Conservation (phyloP, 2,329 filamentous ascomycete species). For the Didymella lethalis region DNA sequence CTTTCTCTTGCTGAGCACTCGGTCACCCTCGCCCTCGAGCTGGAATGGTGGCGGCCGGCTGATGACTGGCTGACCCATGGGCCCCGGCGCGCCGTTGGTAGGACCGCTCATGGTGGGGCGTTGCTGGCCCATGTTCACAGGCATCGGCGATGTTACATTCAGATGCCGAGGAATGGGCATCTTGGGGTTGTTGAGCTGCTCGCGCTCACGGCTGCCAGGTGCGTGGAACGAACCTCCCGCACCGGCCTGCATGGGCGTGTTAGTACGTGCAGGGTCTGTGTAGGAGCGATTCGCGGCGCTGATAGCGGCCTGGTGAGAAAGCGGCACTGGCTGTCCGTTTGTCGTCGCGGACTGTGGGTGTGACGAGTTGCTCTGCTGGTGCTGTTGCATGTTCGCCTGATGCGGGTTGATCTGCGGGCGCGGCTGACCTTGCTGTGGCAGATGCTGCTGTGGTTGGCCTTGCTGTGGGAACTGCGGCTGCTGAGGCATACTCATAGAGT, state of each 20-base stretch:
- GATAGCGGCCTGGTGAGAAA: slow-evolving; percentile 57
- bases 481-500: slow-evolving; percentile 40
- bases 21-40: slow-evolving; percentile 89
- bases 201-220: slow-evolving; percentile 47
- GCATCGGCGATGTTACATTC: slow-evolving; percentile 73
- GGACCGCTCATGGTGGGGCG: slow-evolving; percentile 87
- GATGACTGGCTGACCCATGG: slow-evolving; percentile 87
- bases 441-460: slow-evolving; percentile 37
- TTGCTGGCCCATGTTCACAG: slow-evolving; percentile 74
- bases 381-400: slow-evolving; percentile 44
- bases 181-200: slow-evolving; percentile 63
- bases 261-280: slow-evolving; percentile 45
- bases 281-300: slow-evolving; percentile 53
- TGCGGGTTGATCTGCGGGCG: slow-evolving; percentile 50
- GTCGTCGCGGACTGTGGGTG: slow-evolving; percentile 49
- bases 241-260: slow-evolving; percentile 45
- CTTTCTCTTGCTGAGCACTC: slow-evolving; percentile 97
- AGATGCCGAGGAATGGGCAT: slow-evolving; percentile 86
- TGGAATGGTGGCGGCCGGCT: slow-evolving; percentile 82
- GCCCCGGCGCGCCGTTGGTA: slow-evolving; percentile 76
- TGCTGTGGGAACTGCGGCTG: slow-evolving; percentile 39
- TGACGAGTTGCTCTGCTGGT: slow-evolving; percentile 49
- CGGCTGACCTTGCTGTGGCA: slow-evolving; percentile 39
- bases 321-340: slow-evolving; percentile 47
- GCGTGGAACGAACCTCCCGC: slow-evolving; percentile 44